Base-by-base conservation (phyloP, 2,329 filamentous ascomycete genomes). In the Fusarium anguioides region DNA sequence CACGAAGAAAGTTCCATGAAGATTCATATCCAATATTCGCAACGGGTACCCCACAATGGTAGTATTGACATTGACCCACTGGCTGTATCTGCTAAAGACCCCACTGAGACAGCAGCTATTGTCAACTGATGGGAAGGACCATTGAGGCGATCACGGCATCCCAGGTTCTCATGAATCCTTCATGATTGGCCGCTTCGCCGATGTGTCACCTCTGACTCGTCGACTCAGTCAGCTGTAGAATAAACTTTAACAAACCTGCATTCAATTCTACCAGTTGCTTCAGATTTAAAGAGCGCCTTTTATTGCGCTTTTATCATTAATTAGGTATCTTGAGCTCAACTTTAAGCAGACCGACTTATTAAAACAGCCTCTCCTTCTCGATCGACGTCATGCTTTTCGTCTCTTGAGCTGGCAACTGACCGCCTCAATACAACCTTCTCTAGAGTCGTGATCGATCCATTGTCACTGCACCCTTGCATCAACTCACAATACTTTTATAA, bases 201-300 rank as follows among this genome's bases (percentile, higher is more conserved):
- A 72, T 73, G 71, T 63, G 71, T 73, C 71, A 73, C 66, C 69
- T 68, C 57, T 72, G 66, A 71, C 70, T 71, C 64, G 65, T 48
- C 49, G 36, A 56, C 47, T 65, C 54, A 53, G 57, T 57, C 62
- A 52, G 47, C 47, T 20, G 29, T 41, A 24, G 8, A 33, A 40
- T 52, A 55, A 42, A 27, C 54, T 50, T 60, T 39, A 51, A 36
- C 40, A 18, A 33, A 8, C 17, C 17, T 57, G 5, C 33, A 36
- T 50, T 61, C 42, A 55, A 42, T 46, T 53, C 42, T 36, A 49
- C n/a, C n/a, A n/a, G n/a, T 49, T 49, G 36, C 40, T 33, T 50
- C 31, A 14, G 26, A 41, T 18, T 36, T 20, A 42, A 44, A 45
- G 48, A 41, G 39, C 35, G 40, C 29, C 5, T 33, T 29, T 26